Base-by-base conservation (phyloP, 2,329 filamentous ascomycete species). In the Macrophomina pseudophaseolina region DNA sequence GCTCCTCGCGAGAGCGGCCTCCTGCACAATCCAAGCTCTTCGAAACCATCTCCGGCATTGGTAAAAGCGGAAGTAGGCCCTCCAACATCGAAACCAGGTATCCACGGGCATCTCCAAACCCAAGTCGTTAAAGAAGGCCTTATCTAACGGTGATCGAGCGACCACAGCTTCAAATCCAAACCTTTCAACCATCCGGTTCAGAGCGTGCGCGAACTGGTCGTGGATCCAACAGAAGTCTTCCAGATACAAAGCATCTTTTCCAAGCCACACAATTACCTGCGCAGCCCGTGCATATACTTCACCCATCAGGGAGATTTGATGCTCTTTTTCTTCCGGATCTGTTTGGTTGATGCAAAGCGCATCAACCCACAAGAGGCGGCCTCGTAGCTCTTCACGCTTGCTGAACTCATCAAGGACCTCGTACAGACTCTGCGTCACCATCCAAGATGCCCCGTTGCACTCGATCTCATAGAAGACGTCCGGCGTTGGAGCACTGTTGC, bases 331-430 rank as follows among this genome's bases (percentile, higher is more conserved):
- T 1, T 44, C 35, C 7, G 52, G 28, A 44, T 69, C 28, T 1
- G 52, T n/a, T 48, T 70, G 69, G 32, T 70, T 66, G 49, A 71
- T 70, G 46, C 69, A 71, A 2, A 71, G 3, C 9, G 69, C 68
- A 46, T 71, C 69, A 3, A 69, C 51, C 69, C 67, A 71, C 12
- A 66, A 18, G 1, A 35, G 18, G 16, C 66, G 9, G 6, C 51
- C 1, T 59, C 30, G 2, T 5, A 35, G 5, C 18, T 12, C 12
- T 63, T 52, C 12, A 46, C 35, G 12, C 58, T 42, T n/a, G n/a
- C 2, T 33, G 18, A n/a, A 53, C 44, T 14, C n/a, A n/a, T n/a
- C n/a, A n/a, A 68, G 14, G 3, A 30, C 66, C 32, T 65, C 64
- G 66, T 8, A 67, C 16, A 62, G 42, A 48, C 18, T 64, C 23